Evolutionary conservation across 352 stramenopile species (phyloP), one percentile per base, ranked within the genome.

Genomic region (Globisporangium canariense): DNA sequence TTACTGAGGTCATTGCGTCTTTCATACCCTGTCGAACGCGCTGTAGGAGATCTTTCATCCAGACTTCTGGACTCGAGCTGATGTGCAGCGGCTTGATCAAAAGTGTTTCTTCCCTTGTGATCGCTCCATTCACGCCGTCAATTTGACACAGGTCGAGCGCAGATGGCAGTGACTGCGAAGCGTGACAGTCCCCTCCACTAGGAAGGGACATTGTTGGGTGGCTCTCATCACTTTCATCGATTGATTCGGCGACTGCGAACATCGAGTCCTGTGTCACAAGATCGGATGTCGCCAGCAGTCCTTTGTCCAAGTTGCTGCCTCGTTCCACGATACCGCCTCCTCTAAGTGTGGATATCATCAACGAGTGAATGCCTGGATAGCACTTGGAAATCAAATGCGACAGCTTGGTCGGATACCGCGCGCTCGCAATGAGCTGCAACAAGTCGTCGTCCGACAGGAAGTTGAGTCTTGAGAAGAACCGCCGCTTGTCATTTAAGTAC

Each of bases 401-500:
- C 9, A 85, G 62, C n/a, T 70, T 65, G 1, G 49, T 60, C 22
- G 69, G 73, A 36, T 78, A 53, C 6, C 72, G 80, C 13, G 77
- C 74, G 5, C 65, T 77, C 0, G 80, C 79, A 32, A 90, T 75
- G 18, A 91, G 68, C 36, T 83, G 66, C 5, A 91, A 71, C 20
- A 90, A 57, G 58, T 91, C 79, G 13, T 74, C 67, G 30, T 91
- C 78, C 1, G 83, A 91, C 1, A 91, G 34, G 51, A 90, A 90
- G 49, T 86, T 71, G 46, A 91, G 77, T 4, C 81, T 73, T 2
- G 79, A 78, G 30, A 89, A 91, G 32, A 70, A 71, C 2, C 71
- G 79, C 0, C 83, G 69, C 53, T 89, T 90, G 10, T 88, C 79
- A n/a, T 71, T 71, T 8, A 91, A 55, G 58, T 88, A 91, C 9